Evolutionary conservation across 2,329 filamentous ascomycete genomes (phyloP).

Genomic region (Bipolaris oryzae): DNA sequence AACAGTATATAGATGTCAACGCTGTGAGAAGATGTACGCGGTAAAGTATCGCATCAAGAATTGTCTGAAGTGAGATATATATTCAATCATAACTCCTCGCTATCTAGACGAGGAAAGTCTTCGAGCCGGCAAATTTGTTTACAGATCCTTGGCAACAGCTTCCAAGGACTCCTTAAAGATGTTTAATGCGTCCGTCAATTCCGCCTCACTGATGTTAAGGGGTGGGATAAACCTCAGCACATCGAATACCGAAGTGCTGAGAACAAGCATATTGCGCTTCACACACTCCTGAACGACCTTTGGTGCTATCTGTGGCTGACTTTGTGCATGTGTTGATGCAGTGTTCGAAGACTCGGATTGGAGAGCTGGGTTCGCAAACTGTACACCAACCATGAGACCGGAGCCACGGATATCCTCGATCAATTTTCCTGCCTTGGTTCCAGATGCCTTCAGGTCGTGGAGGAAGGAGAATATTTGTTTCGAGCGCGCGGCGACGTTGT

Average conservation of each 20-base stretch:
- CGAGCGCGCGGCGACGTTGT: slow-evolving; percentile 36
- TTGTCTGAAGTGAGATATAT: not conserved
- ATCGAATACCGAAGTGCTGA: slow-evolving; percentile 40
- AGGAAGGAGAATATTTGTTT: slow-evolving; percentile 37
- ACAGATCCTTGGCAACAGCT: slow-evolving; percentile 34
- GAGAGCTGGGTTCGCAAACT: slow-evolving; percentile 29
- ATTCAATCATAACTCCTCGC: not conserved
- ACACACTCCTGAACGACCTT: slow-evolving; percentile 37
- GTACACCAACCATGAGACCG: slow-evolving; percentile 38
- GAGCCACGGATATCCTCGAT: slow-evolving; percentile 38
- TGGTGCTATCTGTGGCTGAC: slow-evolving; percentile 33
- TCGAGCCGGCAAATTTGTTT: not conserved
- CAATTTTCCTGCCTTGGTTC: slow-evolving; percentile 34
- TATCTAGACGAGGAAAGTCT: not conserved
- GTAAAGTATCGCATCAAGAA: not conserved
- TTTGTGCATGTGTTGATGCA: slow-evolving; percentile 23
- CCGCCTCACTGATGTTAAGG: slow-evolving; percentile 36
- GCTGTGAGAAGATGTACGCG: too few species aligned
- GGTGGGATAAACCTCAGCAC: slow-evolving; percentile 38
- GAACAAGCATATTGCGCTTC: slow-evolving; percentile 38
- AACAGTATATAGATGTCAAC: slow-evolving; percentile 29
- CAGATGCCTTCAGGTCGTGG: slow-evolving; percentile 28
- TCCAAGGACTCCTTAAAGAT: slow-evolving; percentile 38
- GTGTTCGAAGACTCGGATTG: slow-evolving; percentile 30
- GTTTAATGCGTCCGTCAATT: slow-evolving; percentile 30